Base-by-base conservation (phyloP, 2,329 filamentous ascomycete species). In the Aspergillus transmontanensis region DNA sequence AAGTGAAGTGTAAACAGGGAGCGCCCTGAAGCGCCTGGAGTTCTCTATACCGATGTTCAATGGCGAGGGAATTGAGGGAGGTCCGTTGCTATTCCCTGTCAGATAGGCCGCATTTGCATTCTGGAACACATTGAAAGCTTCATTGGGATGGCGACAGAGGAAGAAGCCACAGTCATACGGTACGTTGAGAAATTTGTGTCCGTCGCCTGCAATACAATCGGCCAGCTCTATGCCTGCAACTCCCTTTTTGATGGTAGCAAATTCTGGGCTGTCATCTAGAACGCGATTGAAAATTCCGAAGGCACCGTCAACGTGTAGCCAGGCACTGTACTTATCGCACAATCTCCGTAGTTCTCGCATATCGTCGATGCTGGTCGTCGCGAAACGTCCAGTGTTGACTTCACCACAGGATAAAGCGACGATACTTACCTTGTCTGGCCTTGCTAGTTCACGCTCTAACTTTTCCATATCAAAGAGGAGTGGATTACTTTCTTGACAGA, bases 141-240 rank as follows among this genome's bases (percentile, higher is more conserved):
- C 80, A 3, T 78, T 71, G 9, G 85, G 79, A 65, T 90, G 86
- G 21, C 88, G 87, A 58, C 89, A 92, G 70, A 96, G 86, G 83
- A 97, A 96, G 78, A 97, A 90, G 50, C 94, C 94, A 71, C 90
- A 94, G 76, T 97, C 94, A 71, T 97, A 97, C 0, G 94, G 94
- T 53, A 97, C 93, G 69, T 97, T 97, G 64, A 98, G 85, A n/a
- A 97, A 80, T 74, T 97, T 97, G 77, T 98, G 94, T 0, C 86
- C 91, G 72, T 97, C 94, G 2, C 91, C 89, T 0, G 92, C 89
- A 69, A 97, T 93, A 57, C 92, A 96, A 74, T 97, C 93, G 3
- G 91, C 93, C 2, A 96, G 82, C 65, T 96, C 90, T 14, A 97
- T 76, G 0, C 91, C 92, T 4, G 85, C 83, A 1, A 79, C 83